These are phyloP conservation scores for Mycotypha africana DNA, from an alignment of 371 early-diverging fungal genomes.

Conservation along the genomic window DNA sequence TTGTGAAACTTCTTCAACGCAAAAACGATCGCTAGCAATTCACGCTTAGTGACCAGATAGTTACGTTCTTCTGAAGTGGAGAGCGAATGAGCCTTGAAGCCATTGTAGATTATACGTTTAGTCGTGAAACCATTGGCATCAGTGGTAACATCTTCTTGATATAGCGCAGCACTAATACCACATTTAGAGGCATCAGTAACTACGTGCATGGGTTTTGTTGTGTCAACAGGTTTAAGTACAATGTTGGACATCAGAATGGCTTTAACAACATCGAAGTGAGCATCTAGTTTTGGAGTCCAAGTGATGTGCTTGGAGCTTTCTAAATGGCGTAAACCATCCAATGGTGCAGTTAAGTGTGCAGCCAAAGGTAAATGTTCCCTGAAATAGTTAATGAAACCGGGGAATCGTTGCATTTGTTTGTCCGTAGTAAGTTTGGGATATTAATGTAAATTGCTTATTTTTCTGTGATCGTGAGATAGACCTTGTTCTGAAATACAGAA, in stretches of 20 bases:
- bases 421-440: slow-evolving; percentile 1
- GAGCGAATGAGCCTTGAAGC: slow-evolving; percentile 8
- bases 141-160: too few relatives aligned
- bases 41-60: not conserved
- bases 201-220: slow-evolving; percentile 16
- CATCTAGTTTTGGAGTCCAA: slow-evolving; percentile 6
- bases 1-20: slow-evolving; percentile 21
- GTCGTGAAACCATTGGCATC: too few relatives aligned
- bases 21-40: slow-evolving; percentile 9
- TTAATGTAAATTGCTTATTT: slow-evolving; percentile 4
- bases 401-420: slow-evolving; percentile 10
- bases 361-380: slow-evolving; percentile 10
- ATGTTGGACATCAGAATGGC: not conserved
- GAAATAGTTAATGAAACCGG: slow-evolving; percentile 20
- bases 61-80: not conserved
- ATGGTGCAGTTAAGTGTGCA: slow-evolving; percentile 12
- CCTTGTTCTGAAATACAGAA: slow-evolving; percentile 10
- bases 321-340: slow-evolving; percentile 12
- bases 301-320: not conserved
- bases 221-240: slow-evolving; percentile 18
- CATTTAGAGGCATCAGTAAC: slow-evolving; percentile 37
- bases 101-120: slow-evolving; percentile 7
- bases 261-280: slow-evolving; percentile 8
- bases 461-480: slow-evolving; percentile 2
- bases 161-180: slow-evolving; percentile 31